Evolutionary conservation across 257 asterid species (phyloP).

Genomic region (Coffea eugenioides): DNA sequence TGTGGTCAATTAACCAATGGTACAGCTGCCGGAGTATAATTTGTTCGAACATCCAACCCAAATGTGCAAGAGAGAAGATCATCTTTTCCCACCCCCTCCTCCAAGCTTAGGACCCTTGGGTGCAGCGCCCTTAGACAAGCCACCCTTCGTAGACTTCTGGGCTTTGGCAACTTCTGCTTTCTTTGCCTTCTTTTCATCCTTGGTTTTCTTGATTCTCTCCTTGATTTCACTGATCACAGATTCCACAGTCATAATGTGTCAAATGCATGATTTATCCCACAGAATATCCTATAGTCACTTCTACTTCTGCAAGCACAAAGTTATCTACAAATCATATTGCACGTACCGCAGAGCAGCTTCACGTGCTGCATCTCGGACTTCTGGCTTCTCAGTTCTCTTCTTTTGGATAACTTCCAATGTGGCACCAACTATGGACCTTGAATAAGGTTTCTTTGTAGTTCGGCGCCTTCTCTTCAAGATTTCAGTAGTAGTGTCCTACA

Average conservation of each 20-base stretch:
- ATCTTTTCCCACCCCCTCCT: constrained; percentile 54
- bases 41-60: neutral
- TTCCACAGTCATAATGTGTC: neutral
- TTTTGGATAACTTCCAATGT: constrained; percentile 65
- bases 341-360: constrained; percentile 63
- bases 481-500: constrained; percentile 52
- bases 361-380: constrained; percentile 65
- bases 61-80: constrained; percentile 6
- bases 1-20: neutral
- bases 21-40: neutral
- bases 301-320: neutral
- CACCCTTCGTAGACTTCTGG: constrained; percentile 43
- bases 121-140: constrained; percentile 45
- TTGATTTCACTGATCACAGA: constrained; percentile 47
- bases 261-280: neutral
- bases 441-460: constrained; percentile 60
- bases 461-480: constrained; percentile 56
- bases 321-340: neutral
- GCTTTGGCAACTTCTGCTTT: constrained; percentile 48
- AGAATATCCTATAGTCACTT: neutral
- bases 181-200: constrained; percentile 67
- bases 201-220: constrained; percentile 62
- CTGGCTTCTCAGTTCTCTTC: constrained; percentile 57
- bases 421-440: constrained; percentile 69
- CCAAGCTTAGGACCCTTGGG: constrained; percentile 61